These are phyloP conservation scores for Hemerocallis citrina DNA, from an alignment of 106 monocot genomes.

Conservation along the genomic window DNA sequence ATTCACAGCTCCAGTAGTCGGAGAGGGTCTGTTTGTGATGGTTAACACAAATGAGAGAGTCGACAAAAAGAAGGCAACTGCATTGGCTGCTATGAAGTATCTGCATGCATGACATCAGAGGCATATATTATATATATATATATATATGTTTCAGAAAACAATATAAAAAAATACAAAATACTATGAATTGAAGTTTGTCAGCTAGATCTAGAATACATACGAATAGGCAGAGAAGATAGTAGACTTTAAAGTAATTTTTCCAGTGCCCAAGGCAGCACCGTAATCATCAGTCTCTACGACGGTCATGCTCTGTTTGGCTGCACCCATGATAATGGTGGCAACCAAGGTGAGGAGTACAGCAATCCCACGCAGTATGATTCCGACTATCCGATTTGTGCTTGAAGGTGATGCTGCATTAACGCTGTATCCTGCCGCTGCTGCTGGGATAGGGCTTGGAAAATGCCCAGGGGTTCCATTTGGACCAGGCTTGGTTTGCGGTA, in stretches of 20 bases:
- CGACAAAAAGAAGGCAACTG: neutral
- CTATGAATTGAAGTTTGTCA: too few species aligned
- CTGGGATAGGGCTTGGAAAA: constrained; percentile 5
- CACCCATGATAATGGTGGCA: constrained; percentile 10
- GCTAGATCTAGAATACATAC: too few species aligned
- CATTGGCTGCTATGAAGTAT: constrained; percentile 13
- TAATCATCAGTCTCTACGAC: neutral
- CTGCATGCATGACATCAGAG: neutral
- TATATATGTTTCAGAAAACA: too few species aligned
- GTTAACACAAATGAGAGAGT: neutral
- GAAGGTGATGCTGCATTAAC: neutral
- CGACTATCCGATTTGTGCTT: neutral
- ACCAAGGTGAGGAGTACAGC: constrained; percentile 1
- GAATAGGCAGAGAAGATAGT: constrained; percentile 2
- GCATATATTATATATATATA: too few species aligned
- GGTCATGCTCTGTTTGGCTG: constrained; percentile 1
- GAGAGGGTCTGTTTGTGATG: neutral
- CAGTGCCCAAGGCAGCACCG: neutral
- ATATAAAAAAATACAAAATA: too few species aligned
- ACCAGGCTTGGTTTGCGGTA: constrained; percentile 9
- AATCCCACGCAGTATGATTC: constrained; percentile 3
- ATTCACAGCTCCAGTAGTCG: too few species aligned
- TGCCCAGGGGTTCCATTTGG: constrained; percentile 4
- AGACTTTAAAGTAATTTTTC: neutral
- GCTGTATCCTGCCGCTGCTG: too few species aligned